Evolutionary conservation across 768 basidiomycete species (phyloP).

Genomic region (Tricholoma bakamatsutake): DNA sequence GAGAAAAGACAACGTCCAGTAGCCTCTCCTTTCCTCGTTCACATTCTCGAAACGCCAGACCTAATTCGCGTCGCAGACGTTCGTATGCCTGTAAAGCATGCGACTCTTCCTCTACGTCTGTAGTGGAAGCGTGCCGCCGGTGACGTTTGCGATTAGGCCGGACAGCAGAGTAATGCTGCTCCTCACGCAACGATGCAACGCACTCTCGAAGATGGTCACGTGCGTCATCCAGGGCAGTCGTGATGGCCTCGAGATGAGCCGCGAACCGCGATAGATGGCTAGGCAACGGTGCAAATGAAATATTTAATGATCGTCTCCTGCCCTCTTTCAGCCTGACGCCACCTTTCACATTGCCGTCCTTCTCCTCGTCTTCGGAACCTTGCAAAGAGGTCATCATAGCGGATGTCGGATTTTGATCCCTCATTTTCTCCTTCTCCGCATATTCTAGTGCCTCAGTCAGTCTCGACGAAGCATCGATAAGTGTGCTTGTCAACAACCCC

Average conservation of each 20-base stretch:
- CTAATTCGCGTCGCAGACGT: slow-evolving; percentile 67
- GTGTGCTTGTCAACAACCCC: slow-evolving; percentile 57
- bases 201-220: slow-evolving; percentile 61
- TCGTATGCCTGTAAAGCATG: slow-evolving; percentile 70
- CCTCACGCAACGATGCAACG: slow-evolving; percentile 48
- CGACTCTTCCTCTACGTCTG: slow-evolving; percentile 25
- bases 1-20: slow-evolving; percentile 49
- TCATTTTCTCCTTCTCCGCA: slow-evolving; percentile 44
- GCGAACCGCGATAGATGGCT: slow-evolving; percentile 65
- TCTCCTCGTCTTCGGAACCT: slow-evolving; percentile 3
- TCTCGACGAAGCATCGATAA: slow-evolving; percentile 58
- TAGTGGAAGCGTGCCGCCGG: slow-evolving; percentile 10
- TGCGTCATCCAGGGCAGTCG: slow-evolving; percentile 65
- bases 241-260: slow-evolving; percentile 66
- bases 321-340: slow-evolving; percentile 3
- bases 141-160: slow-evolving; percentile 8
- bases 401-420: slow-evolving; percentile 46
- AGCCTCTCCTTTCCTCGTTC: slow-evolving; percentile 71
- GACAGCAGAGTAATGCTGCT: slow-evolving; percentile 18
- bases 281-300: slow-evolving; percentile 71
- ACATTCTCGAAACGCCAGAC: slow-evolving; percentile 73
- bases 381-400: slow-evolving; percentile 6
- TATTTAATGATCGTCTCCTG: slow-evolving; percentile 5
- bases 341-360: neutral
- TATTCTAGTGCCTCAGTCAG: slow-evolving; percentile 61